Percentiles rank a stretch among this genome's conserved stretches.
Conservation (phyloP, 805 yeast species). For the Pichia pseudocactophila region DNA sequence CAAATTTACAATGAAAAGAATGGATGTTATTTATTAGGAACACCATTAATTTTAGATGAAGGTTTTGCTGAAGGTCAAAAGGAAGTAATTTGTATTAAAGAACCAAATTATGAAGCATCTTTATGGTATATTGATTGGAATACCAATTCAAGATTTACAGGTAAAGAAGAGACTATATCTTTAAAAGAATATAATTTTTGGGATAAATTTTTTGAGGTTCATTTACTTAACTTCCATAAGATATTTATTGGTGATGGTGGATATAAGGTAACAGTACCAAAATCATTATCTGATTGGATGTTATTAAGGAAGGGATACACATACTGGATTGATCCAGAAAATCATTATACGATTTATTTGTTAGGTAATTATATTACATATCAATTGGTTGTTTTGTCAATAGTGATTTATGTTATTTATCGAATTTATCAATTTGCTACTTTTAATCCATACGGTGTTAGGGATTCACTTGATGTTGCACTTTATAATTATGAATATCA, state of each 20-base stretch:
- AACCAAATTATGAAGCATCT: conserved; percentile 59
- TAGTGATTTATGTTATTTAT: conserved; percentile 20
- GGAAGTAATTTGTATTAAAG: conserved; percentile 80
- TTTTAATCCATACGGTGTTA: conserved; percentile 16
- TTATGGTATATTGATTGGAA: conserved; percentile 70
- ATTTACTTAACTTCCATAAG: conserved; percentile 42
- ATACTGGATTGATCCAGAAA: conserved; percentile 39
- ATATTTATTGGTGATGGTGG: conserved; percentile 19
- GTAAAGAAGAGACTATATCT: conserved; percentile 27
- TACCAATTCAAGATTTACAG: conserved; percentile 39
- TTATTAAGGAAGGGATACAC: conserved; percentile 47
- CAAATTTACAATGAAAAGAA: conserved; percentile 59
- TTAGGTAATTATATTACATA: conserved; percentile 59
- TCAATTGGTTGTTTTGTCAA: conserved; percentile 33
- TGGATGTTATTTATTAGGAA: conserved; percentile 66
- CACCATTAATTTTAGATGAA: conserved; percentile 58
- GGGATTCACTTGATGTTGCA: not conserved
- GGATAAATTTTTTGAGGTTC: conserved; percentile 46
- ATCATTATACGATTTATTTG: conserved; percentile 37
- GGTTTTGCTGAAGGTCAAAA: conserved; percentile 66
- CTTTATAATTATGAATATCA: conserved; percentile 19
- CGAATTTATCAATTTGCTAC: conserved; percentile 11
- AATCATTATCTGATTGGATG: conserved; percentile 43
- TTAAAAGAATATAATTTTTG: conserved; percentile 32
- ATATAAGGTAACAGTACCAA: not conserved